Evolutionary conservation across 2,329 filamentous ascomycete genomes (phyloP), one percentile per base, ranked within the genome.

Genomic region (Thelonectria discophora): DNA sequence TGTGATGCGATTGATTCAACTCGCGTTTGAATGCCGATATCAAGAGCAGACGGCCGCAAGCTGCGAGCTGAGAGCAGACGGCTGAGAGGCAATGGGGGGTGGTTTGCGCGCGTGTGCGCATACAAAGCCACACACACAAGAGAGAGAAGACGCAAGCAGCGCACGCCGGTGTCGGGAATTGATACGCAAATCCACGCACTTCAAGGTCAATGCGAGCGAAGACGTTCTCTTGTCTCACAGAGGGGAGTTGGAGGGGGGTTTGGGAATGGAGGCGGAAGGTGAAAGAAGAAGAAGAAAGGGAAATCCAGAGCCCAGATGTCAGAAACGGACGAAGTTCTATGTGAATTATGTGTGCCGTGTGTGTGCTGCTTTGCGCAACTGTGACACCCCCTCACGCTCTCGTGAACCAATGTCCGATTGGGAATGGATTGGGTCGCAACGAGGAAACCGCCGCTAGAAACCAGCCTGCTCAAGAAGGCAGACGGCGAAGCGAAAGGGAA

Each of bases 51-150:
- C n/a, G 8, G 2, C 2, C 27, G 27, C 27, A 30, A 24, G 21
- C 21, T 24, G 21, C 6, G 21, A 24, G 4, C 27, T 30, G 27
- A 30, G 27, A 9, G 27, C 27, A 30, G 27, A 30, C 5, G 52
- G 27, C 30, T 40, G 53, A 55, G 30, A 17, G 20, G 21, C 11
- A 43, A 56, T 27, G 32, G 32, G 45, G 57, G 60, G 60, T 21
- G 60, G 55, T 69, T 70, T 66, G 63, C 65, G 68, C 64, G 65
- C 68, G 67, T 68, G 68, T 70, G 67, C 66, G 66, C 66, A 66
- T 66, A 61, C 53, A 62, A 58, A 63, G 43, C 46, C 52, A 64
- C 67, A 59, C 65, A 66, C 60, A 63, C 55, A 47, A 50, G 47
- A 55, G 45, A 55, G 15, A 49, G 48, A 62, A 58, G 55, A 59